A percentile compares a stretch with the other conserved stretches of the same genome.
These are phyloP conservation scores for Comarum palustre DNA, from an alignment of 306 rosid species.

Conservation along the genomic window DNA sequence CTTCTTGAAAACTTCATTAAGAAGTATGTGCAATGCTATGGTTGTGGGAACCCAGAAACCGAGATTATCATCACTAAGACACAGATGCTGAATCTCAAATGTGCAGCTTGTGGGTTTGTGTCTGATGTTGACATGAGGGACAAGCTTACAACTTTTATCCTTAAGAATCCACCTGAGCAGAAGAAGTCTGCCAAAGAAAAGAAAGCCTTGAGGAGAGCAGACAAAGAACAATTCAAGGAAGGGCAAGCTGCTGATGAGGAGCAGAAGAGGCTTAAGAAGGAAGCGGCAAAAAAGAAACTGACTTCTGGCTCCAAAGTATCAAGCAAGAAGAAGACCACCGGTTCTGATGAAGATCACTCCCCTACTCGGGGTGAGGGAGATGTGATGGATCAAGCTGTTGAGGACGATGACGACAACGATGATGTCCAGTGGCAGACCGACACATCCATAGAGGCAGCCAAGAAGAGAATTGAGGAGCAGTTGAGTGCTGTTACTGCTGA, in stretches of 20 bases:
- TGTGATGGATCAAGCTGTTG: slow-evolving; percentile 44
- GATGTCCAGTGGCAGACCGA: slow-evolving; percentile 74
- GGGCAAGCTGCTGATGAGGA: slow-evolving; percentile 81
- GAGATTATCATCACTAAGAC: slow-evolving; percentile 64
- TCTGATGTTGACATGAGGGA: slow-evolving; percentile 85
- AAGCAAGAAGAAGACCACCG: slow-evolving; percentile 47
- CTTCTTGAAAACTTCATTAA: slow-evolving; percentile 77
- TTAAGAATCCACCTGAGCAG: slow-evolving; percentile 74
- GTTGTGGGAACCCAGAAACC: slow-evolving; percentile 83
- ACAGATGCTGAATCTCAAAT: slow-evolving; percentile 69
- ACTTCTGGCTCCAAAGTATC: slow-evolving; percentile 38
- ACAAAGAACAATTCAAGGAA: slow-evolving; percentile 73
- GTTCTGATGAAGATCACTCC: slow-evolving; percentile 71
- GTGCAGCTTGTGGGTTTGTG: slow-evolving; percentile 78
- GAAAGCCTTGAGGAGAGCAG: slow-evolving; percentile 83
- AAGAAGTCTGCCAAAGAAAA: slow-evolving; percentile 69
- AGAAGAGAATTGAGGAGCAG: slow-evolving; percentile 71
- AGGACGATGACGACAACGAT: slow-evolving; percentile 22
- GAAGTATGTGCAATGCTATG: slow-evolving; percentile 79
- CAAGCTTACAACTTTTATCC: slow-evolving; percentile 70
- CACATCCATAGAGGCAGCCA: slow-evolving; percentile 67
- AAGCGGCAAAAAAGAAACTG: slow-evolving; percentile 53
- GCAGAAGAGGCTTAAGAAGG: slow-evolving; percentile 57
- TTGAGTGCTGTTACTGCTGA: slow-evolving; percentile 67
- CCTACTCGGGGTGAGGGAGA: slow-evolving; percentile 48